phyloP scores from a whole-genome alignment of 371 early-diverging fungal species.

The Thermomucor indicae-seudaticae region DNA sequence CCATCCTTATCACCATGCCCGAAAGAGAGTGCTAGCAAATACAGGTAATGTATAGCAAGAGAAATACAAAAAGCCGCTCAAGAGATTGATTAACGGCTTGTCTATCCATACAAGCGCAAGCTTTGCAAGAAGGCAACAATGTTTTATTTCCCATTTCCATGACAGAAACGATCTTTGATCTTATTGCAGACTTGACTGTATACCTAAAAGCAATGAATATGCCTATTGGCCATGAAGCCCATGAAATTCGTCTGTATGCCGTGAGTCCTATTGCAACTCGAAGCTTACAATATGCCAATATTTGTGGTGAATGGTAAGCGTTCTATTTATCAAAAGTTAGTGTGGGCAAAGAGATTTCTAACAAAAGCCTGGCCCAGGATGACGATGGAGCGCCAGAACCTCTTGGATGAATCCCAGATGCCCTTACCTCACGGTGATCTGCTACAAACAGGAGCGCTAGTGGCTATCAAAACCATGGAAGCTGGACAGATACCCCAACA shows the following conservation, averaged over 20 bases:
- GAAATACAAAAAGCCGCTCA: background rate
- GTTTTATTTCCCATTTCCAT: slow-evolving; percentile 68
- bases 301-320: slow-evolving; percentile 81
- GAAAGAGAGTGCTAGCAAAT: slow-evolving; percentile 18
- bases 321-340: background rate
- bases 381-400: slow-evolving; percentile 54
- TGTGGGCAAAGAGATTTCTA: background rate
- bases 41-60: slow-evolving; percentile 20
- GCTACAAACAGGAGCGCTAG: slow-evolving; percentile 35
- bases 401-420: slow-evolving; percentile 51
- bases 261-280: slow-evolving; percentile 74
- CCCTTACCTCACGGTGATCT: slow-evolving; percentile 56
- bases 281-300: slow-evolving; percentile 78
- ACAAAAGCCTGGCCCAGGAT: slow-evolving; percentile 52
- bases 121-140: slow-evolving; percentile 63
- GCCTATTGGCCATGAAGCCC: slow-evolving; percentile 24
- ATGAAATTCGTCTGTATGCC: slow-evolving; percentile 62
- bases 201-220: slow-evolving; percentile 52
- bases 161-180: slow-evolving; percentile 72
- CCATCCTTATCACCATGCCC: slow-evolving; percentile 8
- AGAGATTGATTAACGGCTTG: background rate
- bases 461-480: slow-evolving; percentile 27
- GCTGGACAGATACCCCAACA: slow-evolving; percentile 34
- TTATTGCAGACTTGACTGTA: slow-evolving; percentile 57
- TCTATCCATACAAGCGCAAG: slow-evolving; percentile 27